A percentile compares a stretch with the other conserved stretches of the same genome.
Evolutionary conservation across 192 early-diverging fungal species (phyloP).

Genomic region (Cetraspora pellucida): DNA sequence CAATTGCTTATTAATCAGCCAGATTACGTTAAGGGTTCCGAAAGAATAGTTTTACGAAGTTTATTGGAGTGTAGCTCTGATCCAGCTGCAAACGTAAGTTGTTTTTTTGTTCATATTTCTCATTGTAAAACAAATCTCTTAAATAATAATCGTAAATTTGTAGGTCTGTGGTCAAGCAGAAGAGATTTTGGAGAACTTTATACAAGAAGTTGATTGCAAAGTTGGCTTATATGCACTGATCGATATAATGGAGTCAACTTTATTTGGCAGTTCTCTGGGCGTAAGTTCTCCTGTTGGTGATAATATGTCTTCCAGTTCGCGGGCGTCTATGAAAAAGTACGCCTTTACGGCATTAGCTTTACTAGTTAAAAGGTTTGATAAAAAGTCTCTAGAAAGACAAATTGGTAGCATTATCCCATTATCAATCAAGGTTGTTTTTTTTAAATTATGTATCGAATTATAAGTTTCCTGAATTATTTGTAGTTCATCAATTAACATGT

Average conservation of each 20-base stretch:
- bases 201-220: slow-evolving; percentile 14
- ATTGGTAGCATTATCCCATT: slow-evolving; percentile 27
- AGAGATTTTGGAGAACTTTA: slow-evolving; percentile 21
- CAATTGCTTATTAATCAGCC: slow-evolving; percentile 23
- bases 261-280: neutral
- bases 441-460: neutral
- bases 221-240: slow-evolving; percentile 26
- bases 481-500: neutral
- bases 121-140: neutral
- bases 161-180: slow-evolving; percentile 16
- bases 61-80: slow-evolving; percentile 29
- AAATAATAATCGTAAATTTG: neutral
- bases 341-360: slow-evolving; percentile 22
- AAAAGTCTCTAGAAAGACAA: slow-evolving; percentile 30
- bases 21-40: slow-evolving; percentile 1
- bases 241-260: slow-evolving; percentile 29
- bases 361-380: slow-evolving; percentile 32
- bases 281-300: neutral
- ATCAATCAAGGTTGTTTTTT: slow-evolving; percentile 8
- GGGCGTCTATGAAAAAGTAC: neutral
- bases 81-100: slow-evolving; percentile 18
- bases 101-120: neutral
- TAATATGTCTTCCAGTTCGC: neutral
- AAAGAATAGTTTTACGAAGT: slow-evolving; percentile 19
- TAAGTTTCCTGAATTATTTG: neutral